phyloP scores from a whole-genome alignment of 495 filamentous ascomycete species.

The Astrothelium macrocarpum region DNA sequence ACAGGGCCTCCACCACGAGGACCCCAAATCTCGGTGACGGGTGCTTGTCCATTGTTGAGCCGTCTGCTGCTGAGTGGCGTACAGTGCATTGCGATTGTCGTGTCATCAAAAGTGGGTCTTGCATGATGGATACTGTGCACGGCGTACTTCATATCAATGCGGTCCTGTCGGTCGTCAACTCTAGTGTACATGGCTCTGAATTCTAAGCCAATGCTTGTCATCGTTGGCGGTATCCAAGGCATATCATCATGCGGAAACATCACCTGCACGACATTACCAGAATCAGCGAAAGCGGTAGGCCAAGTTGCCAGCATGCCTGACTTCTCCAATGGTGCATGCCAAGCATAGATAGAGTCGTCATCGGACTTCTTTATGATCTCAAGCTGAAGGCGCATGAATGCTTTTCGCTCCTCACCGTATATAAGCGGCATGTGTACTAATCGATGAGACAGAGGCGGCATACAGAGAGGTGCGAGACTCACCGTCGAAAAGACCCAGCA shows the following conservation, averaged over 20 bases:
- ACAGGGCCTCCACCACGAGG: background rate
- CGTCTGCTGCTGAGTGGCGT: background rate
- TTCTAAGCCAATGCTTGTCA: background rate
- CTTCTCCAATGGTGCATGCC: background rate
- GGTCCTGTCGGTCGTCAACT: background rate
- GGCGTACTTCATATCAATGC: background rate
- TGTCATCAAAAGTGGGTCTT: background rate
- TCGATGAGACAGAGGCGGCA: background rate
- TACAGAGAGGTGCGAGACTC: background rate
- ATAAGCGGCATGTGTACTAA: constrained; percentile 8
- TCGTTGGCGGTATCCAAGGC: background rate
- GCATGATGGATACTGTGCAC: background rate
- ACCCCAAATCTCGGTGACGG: background rate
- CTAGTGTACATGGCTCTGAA: background rate
- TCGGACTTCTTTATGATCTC: constrained; percentile 9
- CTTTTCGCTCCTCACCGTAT: constrained; percentile 10
- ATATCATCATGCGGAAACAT: background rate
- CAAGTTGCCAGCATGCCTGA: background rate
- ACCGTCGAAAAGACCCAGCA: constrained; percentile 17
- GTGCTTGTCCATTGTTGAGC: background rate
- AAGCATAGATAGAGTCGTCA: constrained; percentile 10
- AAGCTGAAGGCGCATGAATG: constrained; percentile 11
- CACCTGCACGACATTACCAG: background rate
- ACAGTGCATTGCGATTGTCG: background rate
- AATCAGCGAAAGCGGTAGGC: background rate